Evolutionary conservation across 2,329 filamentous ascomycete species (phyloP).

Genomic region (Aulographum hederae): DNA sequence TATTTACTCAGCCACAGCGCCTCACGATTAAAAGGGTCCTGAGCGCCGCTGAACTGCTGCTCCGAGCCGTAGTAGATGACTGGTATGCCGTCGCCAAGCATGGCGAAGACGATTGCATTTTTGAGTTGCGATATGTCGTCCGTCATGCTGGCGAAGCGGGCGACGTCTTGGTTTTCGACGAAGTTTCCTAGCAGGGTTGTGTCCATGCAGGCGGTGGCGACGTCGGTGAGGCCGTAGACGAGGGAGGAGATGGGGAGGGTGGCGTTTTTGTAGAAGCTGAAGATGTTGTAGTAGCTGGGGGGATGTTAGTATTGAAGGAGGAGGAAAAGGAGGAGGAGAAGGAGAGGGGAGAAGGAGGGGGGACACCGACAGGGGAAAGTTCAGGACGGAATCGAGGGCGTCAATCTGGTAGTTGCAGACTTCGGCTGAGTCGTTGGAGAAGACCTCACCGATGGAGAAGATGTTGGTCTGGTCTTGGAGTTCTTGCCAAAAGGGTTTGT

Average conservation of each 20-base stretch:
- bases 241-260: too few species aligned
- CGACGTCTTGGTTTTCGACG: constrained; percentile 23
- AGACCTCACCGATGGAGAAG: constrained; percentile 20
- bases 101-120: constrained; percentile 19
- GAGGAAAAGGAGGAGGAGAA: background rate
- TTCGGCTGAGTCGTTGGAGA: constrained; percentile 13
- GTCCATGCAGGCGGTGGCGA: constrained; percentile 18
- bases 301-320: background rate
- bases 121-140: constrained; percentile 17
- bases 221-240: constrained; percentile 9
- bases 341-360: too few species aligned
- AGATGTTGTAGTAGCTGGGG: too few species aligned
- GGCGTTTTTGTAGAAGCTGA: too few species aligned
- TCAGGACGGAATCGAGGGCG: constrained; percentile 17
- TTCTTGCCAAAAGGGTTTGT: constrained; percentile 16
- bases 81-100: constrained; percentile 23
- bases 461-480: constrained; percentile 15
- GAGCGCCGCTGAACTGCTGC: constrained; percentile 19
- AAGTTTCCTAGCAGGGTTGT: constrained; percentile 19
- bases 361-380: too few species aligned
- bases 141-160: constrained; percentile 20
- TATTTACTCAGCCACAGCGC: constrained; percentile 22
- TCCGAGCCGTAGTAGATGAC: constrained; percentile 25
- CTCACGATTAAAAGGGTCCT: constrained; percentile 19
- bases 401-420: constrained; percentile 17